phyloP scores from a whole-genome alignment of 345 rosid species.

The Syzygium aqueum region DNA sequence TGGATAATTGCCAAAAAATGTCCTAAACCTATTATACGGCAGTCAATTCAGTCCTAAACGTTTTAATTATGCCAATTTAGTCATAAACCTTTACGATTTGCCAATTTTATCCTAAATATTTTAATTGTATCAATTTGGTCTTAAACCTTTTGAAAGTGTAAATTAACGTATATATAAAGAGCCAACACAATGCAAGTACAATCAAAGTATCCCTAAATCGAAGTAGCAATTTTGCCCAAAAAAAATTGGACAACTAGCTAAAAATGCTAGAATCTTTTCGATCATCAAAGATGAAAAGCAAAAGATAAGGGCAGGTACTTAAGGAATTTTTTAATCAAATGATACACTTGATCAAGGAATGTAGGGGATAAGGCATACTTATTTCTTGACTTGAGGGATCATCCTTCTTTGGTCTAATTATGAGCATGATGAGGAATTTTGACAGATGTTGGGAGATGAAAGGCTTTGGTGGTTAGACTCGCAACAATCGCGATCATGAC shows the following conservation, averaged over 20 bases:
- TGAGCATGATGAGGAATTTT: not conserved
- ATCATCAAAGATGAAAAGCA: not conserved
- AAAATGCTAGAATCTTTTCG: not conserved
- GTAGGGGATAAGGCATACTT: not conserved
- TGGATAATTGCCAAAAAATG: rapidly evolving
- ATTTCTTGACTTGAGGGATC: not conserved
- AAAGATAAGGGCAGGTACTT: not conserved
- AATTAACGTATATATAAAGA: not conserved
- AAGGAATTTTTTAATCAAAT: not conserved
- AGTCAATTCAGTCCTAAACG: rapidly evolving
- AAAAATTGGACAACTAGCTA: not conserved
- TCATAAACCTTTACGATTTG: rapidly evolving
- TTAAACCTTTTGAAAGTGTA: not conserved
- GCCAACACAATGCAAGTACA: not conserved
- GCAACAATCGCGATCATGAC: not conserved
- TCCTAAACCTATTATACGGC: rapidly evolving
- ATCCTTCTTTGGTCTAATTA: not conserved
- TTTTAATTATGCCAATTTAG: rapidly evolving
- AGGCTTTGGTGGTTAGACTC: not conserved
- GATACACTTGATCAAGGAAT: not conserved
- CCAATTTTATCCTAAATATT: no score
- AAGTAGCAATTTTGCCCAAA: not conserved
- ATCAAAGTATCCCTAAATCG: not conserved
- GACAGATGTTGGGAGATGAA: not conserved
- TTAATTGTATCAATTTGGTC: no score